Evolutionary conservation across 768 basidiomycete species (phyloP), one percentile per base, ranked within the genome.

Genomic region (Termitomyces sp.): DNA sequence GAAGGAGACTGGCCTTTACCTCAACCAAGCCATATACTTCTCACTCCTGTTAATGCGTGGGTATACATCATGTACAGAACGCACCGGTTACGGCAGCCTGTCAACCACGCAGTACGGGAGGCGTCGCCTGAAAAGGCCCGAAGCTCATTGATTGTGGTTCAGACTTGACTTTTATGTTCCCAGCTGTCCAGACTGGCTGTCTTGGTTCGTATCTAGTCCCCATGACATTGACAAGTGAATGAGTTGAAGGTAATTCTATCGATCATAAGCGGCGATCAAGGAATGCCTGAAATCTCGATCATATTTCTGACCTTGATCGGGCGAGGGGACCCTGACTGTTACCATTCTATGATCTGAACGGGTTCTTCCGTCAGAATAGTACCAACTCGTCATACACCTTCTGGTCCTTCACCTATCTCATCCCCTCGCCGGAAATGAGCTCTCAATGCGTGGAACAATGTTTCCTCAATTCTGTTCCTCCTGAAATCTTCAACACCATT

Each of bases 401-500:
- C 24, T 13, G 31, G n/a, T 24, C 18, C 0, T 42, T 16, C 27
- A 27, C n/a, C 4, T 44, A 22, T 22, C 20, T 1, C 26, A 4
- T 50, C 48, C 22, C 27, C 1, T 27, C 39, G 29, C 29, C 24
- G 2, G 41, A 29, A 34, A 43, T 43, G 41, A 29, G 26, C 24
- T 29, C 55, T 18, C 26, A 5, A 26, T 41, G 8, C 13, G 36
- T 16, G 37, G 26, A 42, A 34, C 26, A 24, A 18, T 55, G 58
- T 34, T 22, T 31, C 22, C 51, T 60, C 18, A 57, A 47, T 31
- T 32, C 46, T 22, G 24, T 58, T 24, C 60, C 61, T 1, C 50
- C 42, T 7, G 61, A 61, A 27, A 42, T 61, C 9, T 49, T 61
- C 55, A 55, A 81, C 58, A 63, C 73, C 60, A 79, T 89, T 70